Base-by-base conservation (phyloP, 352 stramenopile species). In the Globisporangium recalcitrans region DNA sequence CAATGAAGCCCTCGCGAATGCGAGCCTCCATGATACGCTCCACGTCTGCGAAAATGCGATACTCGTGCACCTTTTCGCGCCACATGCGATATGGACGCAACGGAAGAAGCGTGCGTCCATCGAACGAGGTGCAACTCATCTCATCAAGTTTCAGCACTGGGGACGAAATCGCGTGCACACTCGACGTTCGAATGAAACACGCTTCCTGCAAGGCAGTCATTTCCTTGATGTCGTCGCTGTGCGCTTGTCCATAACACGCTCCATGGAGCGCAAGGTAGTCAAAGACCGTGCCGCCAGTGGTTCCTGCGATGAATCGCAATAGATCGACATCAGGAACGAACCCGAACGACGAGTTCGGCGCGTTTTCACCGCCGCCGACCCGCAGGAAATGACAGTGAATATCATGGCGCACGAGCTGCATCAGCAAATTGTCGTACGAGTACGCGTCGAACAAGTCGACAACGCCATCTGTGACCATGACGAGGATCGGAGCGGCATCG, bases 381-480 rank as follows among this genome's bases (percentile, higher is more conserved):
- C 79, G 77, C 46, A 96, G 71, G 53, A 94, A 93, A 58, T 95
- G 78, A 47, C 85, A 95, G 46, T 92, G 78, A 48, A 95, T 85
- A 65, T 96, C 84, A 61, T 96, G 87, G 6, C 87, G 85, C 47
- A 87, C 80, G n/a, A 96, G 79, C 46, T 96, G 85, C 87, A 95
- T 95, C 31, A 95, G 67, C 46, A 96, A 61, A 32, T 85, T 90
- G 68, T 96, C 87, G 46, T 96, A 96, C 4, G 79, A 81, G 61
- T 86, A 93, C 6, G 77, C 75, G 40, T 94, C 70, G 21, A 75
- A 75, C 11, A 93, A 58, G 71, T 95, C 85, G n/a, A 94, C 72
- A 31, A 96, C 87, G 4, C 87, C 84, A 63, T 96, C 87, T 0
- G 87, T 91, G 48, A 92, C 82, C 10, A 96, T 63, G n/a, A 91